phyloP scores from a whole-genome alignment of 768 basidiomycete species.

The Erythrobasidium yunnanense region DNA sequence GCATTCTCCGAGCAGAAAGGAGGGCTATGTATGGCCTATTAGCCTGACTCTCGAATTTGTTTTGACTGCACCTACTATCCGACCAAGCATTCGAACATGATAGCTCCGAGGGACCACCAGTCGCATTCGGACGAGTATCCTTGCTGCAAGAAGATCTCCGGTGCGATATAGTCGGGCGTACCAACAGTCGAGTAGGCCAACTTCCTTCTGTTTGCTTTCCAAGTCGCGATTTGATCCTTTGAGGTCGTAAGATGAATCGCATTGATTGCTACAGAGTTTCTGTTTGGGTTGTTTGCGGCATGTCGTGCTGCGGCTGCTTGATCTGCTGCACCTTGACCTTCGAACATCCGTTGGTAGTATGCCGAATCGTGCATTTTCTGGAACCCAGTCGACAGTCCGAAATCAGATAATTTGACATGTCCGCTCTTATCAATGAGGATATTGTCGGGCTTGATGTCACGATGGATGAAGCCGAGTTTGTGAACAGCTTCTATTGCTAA shows the following conservation, averaged over 20 bases:
- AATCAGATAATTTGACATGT: constrained; percentile 95
- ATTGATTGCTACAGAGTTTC: constrained; percentile 96
- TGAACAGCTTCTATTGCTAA: constrained; percentile 96
- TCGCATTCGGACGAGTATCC: constrained; percentile 99
- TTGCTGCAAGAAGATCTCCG: constrained; percentile 82
- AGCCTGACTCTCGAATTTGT: no score
- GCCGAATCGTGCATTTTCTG: constrained; percentile 94
- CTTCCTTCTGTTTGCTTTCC: constrained; percentile 96
- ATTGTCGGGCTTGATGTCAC: constrained; percentile 98
- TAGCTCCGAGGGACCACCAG: constrained; percentile 98
- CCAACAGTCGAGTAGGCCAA: constrained; percentile 79
- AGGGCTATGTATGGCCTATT: neutral
- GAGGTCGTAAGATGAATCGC: constrained; percentile 89
- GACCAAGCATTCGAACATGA: constrained; percentile 95
- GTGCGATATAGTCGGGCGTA: constrained; percentile 27
- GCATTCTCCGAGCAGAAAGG: constrained; percentile 81
- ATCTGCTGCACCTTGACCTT: constrained; percentile 46
- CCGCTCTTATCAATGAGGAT: constrained; percentile 96
- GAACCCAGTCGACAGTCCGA: constrained; percentile 97
- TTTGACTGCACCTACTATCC: constrained; percentile 74
- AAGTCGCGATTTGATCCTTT: constrained; percentile 76
- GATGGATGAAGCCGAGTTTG: constrained; percentile 91
- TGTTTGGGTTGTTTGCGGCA: constrained; percentile 48
- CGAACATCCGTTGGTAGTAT: constrained; percentile 83
- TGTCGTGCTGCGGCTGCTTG: constrained; percentile 2